Base-by-base conservation (phyloP, 345 rosid species). In the Pseudoturritis turrita region DNA sequence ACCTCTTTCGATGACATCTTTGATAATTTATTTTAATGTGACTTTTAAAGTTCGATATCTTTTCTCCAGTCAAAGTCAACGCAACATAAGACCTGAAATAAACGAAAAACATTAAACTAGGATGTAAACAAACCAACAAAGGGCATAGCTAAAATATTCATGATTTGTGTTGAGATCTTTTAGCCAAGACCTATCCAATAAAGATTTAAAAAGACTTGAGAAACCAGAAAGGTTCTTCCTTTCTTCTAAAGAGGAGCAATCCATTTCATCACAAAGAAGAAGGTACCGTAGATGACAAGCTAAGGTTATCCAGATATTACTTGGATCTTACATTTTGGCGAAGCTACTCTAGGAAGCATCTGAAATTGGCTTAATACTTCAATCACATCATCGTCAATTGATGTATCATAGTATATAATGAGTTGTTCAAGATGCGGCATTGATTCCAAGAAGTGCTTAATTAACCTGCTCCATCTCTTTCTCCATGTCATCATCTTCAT, bases 401-500 rank as follows among this genome's bases (percentile, higher is more conserved):
- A 6, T 1, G 54, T 44, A 7, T 19, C 68, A 6, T 62, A 62
- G 26, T 62, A 29, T 44, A 62, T 17, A 10, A 62, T 45, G 40
- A 62, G 68, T 11, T 45, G 15, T 62, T 62, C 41, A 45, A 62
- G 68, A 45, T 62, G 18, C 12, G 55, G 68, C 55, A 62, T 62
- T 8, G n/a, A n/a, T 25, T 62, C 55, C 43, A 12, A 62, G 68
- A 21, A 62, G 45, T 15, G 14, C n/a, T n/a, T n/a, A n/a, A n/a
- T n/a, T n/a, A n/a, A 62, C 68, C 13, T 45, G 68, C 18, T 62
- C 41, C 68, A 62, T 62, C 68, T 17, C 19, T 9, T 10, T 28
- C 26, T 45, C 54, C 72, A 55, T 68, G 54, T 43, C 71, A 4
- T 52, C 51, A 1, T 66, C 71, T 52, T 52, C 61, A 52, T 5